Evolutionary conservation across 1,139 yeast genomes (phyloP), one percentile per base, ranked within the genome.

Genomic region (Arxiozyma bovina): DNA sequence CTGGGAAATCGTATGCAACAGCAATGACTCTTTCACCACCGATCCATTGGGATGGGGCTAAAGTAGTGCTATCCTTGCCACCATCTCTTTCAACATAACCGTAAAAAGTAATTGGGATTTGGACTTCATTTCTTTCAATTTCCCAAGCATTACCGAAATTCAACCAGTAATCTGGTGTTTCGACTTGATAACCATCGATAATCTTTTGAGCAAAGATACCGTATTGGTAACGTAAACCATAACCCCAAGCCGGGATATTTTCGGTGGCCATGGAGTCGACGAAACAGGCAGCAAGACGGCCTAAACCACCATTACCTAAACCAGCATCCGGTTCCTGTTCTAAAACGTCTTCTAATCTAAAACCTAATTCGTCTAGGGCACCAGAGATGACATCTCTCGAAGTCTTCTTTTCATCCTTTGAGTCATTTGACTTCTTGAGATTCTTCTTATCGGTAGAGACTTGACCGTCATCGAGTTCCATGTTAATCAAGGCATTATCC

Each of bases 211-310:
- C 81, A 73, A 91, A 91, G 63, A 91, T 91, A 70, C 96, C 97
- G 69, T 90, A 90, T 71, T 89, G 91, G 73, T 90, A 90, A 68
- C 95, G 84, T 63, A 90, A 76, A 57, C 97, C 97, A 70, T 91
- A 91, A 59, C 97, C 98, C 97, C 97, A 90, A 53, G 96, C 96
- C 40, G 95, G 90, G 70, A 87, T 88, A 70, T 88, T 84, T 63
- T 87, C 85, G 7, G 96, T 83, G 42, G 95, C 82, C 67, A 91
- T 75, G 0, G 96, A 88, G 73, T 91, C 97, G 54, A 91, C 82
- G 67, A 88, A 90, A 73, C 97, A 90, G 44, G 97, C 96, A 43
- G 97, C 97, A 66, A 91, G 77, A 70, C 97, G 81, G 58, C 97
- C 98, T 57, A 91, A 76, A 58, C 98, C 98, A 69, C 97, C 97